phyloP scores from a whole-genome alignment of 1,284 basidiomycete genomes.

The Amylostereum areolatum region DNA sequence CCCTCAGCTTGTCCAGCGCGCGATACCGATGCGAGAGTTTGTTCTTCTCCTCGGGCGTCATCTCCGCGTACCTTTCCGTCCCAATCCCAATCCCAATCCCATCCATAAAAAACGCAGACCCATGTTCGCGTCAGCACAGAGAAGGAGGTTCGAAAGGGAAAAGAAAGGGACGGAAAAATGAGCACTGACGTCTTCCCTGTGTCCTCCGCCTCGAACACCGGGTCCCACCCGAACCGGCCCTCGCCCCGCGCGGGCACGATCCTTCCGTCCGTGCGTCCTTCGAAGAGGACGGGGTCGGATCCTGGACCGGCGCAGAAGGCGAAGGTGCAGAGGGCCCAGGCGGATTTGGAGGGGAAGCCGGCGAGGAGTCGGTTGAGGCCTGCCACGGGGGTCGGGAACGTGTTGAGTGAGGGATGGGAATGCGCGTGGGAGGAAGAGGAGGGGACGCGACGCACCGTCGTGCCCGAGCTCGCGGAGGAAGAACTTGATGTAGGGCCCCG shows the following conservation, averaged over 20 bases:
- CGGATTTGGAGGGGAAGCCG: constrained; percentile 79
- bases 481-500: constrained; percentile 96
- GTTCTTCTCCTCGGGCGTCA: constrained; percentile 84
- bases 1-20: constrained; percentile 78
- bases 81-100: background rate
- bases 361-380: constrained; percentile 84
- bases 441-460: constrained; percentile 38
- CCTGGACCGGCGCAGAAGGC: constrained; percentile 87
- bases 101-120: background rate
- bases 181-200: constrained; percentile 76
- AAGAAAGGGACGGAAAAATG: constrained; percentile 8
- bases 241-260: constrained; percentile 87
- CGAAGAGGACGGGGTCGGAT: constrained; percentile 80
- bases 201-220: constrained; percentile 78
- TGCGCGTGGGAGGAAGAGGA: background rate
- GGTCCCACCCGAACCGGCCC: constrained; percentile 84
- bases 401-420: background rate
- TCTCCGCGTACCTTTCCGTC: constrained; percentile 82
- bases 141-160: background rate
- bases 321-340: constrained; percentile 93
- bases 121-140: constrained; percentile 7
- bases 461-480: constrained; percentile 81
- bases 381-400: too few species aligned
- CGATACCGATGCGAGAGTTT: constrained; percentile 85
- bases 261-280: constrained; percentile 82